These are phyloP conservation scores for Saccharomyces kudriavzevii DNA, from an alignment of 805 yeast species.

Conservation along the genomic window DNA sequence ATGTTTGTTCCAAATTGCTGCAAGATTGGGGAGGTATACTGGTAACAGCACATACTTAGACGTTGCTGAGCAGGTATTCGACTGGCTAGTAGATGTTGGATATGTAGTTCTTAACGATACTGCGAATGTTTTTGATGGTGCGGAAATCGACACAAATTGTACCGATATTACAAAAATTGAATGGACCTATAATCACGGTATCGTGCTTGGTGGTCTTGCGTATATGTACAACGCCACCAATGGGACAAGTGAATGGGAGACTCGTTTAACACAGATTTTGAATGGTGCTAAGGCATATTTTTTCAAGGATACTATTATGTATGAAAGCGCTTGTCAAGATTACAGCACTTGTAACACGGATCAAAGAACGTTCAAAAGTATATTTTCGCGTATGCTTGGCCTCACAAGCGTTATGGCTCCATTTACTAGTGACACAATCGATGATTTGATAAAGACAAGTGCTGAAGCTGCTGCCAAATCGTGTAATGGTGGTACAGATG, in stretches of 20 bases:
- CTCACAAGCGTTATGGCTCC: slow-evolving; percentile 51
- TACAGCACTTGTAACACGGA: slow-evolving; percentile 52
- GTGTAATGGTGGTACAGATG: slow-evolving; percentile 68
- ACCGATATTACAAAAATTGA: slow-evolving; percentile 41
- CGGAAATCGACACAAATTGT: slow-evolving; percentile 50
- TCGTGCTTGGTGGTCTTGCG: slow-evolving; percentile 60
- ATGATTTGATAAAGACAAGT: slow-evolving; percentile 36
- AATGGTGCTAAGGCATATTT: slow-evolving; percentile 43
- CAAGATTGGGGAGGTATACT: slow-evolving; percentile 53
- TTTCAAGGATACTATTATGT: slow-evolving; percentile 44
- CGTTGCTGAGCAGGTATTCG: slow-evolving; percentile 46
- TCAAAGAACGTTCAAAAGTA: slow-evolving; percentile 69
- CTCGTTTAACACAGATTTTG: slow-evolving; percentile 38
- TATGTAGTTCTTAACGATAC: slow-evolving; percentile 46
- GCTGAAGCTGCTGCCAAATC: slow-evolving; percentile 64
- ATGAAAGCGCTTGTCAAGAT: slow-evolving; percentile 54
- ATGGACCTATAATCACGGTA: slow-evolving; percentile 70
- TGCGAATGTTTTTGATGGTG: slow-evolving; percentile 67
- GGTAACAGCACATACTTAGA: slow-evolving; percentile 43
- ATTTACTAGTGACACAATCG: slow-evolving; percentile 35
- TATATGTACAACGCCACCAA: slow-evolving; percentile 57
- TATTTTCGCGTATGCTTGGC: slow-evolving; percentile 57
- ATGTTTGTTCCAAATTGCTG: slow-evolving; percentile 53
- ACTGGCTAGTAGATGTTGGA: slow-evolving; percentile 47
- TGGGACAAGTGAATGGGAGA: slow-evolving; percentile 42